Evolutionary conservation across 1,139 yeast species (phyloP).

Genomic region (Kurtzmaniella quercitrusa): DNA sequence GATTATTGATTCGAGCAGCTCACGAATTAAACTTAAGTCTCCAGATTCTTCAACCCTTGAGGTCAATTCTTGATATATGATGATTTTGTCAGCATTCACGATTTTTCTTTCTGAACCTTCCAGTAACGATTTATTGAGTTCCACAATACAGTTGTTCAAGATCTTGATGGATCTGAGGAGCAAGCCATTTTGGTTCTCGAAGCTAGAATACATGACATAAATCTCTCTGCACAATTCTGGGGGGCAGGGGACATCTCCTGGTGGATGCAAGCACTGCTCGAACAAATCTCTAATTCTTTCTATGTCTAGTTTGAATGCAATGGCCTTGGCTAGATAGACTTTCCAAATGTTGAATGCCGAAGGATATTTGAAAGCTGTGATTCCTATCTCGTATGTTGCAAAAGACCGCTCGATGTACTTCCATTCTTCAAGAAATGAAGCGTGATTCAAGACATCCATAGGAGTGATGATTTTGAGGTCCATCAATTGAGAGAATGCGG

Average conservation of each 20-base stretch:
- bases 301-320: slow-evolving; percentile 23
- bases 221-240: slow-evolving; percentile 41
- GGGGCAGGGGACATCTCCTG: slow-evolving; percentile 43
- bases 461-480: slow-evolving; percentile 69
- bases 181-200: slow-evolving; percentile 42
- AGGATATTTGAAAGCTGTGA: slow-evolving; percentile 56
- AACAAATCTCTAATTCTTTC: slow-evolving; percentile 74
- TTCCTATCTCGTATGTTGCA: slow-evolving; percentile 63
- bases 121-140: slow-evolving; percentile 6
- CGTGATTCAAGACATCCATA: slow-evolving; percentile 60
- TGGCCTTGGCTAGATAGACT: slow-evolving; percentile 53
- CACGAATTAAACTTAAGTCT: slow-evolving; percentile 15
- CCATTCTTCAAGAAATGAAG: slow-evolving; percentile 53
- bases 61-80: slow-evolving; percentile 16
- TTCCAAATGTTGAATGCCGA: slow-evolving; percentile 70
- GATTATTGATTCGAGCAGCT: slow-evolving; percentile 16
- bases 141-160: slow-evolving; percentile 17
- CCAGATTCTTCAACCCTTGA: slow-evolving; percentile 9
- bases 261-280: slow-evolving; percentile 47
- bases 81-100: slow-evolving; percentile 19
- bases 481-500: slow-evolving; percentile 58
- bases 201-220: slow-evolving; percentile 53
- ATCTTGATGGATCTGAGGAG: slow-evolving; percentile 25
- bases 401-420: slow-evolving; percentile 50
- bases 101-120: slow-evolving; percentile 10